Evolutionary conservation across 2,329 filamentous ascomycete genomes (phyloP).

Genomic region (Cadophora sp.): DNA sequence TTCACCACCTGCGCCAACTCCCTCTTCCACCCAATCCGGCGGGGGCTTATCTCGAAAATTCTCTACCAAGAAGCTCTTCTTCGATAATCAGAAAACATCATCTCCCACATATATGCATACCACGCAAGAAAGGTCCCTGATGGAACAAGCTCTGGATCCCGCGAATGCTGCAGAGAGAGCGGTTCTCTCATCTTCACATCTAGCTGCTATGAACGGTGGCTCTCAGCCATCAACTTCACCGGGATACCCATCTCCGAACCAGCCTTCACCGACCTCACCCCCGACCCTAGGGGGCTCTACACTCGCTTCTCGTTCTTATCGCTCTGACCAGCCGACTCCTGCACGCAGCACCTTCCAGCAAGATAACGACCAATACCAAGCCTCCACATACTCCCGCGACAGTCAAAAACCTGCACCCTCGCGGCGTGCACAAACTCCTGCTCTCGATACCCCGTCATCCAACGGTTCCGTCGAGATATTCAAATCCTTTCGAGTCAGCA

Average conservation of each 20-base stretch:
- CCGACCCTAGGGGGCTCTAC: conserved; percentile 52
- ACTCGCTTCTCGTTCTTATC: conserved; percentile 67
- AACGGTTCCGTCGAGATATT: conserved; percentile 86
- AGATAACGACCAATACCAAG: conserved; percentile 48
- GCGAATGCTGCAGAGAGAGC: conserved; percentile 72
- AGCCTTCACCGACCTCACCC: conserved; percentile 74
- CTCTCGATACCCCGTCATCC: conserved; percentile 63
- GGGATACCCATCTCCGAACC: conserved; percentile 68
- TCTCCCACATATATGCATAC: conserved; percentile 77
- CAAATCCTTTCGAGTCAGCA: conserved; percentile 97
- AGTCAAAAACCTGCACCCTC: conserved; percentile 48
- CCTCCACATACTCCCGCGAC: conserved; percentile 43
- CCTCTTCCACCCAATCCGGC: conserved; percentile 58
- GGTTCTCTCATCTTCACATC: conserved; percentile 70
- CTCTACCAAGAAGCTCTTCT: conserved; percentile 76
- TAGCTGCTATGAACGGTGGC: conserved; percentile 72
- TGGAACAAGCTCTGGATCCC: conserved; percentile 71
- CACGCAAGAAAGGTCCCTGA: conserved; percentile 69
- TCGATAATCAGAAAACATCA: conserved; percentile 77
- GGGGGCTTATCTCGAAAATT: conserved; percentile 72
- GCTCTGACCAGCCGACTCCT: conserved; percentile 60
- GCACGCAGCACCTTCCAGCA: conserved; percentile 61
- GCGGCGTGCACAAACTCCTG: conserved; percentile 67
- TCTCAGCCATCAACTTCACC: conserved; percentile 60
- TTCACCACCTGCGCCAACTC: conserved; percentile 64